Evolutionary conservation across 345 rosid species (phyloP).

Genomic region (Salix arbutifolia): DNA sequence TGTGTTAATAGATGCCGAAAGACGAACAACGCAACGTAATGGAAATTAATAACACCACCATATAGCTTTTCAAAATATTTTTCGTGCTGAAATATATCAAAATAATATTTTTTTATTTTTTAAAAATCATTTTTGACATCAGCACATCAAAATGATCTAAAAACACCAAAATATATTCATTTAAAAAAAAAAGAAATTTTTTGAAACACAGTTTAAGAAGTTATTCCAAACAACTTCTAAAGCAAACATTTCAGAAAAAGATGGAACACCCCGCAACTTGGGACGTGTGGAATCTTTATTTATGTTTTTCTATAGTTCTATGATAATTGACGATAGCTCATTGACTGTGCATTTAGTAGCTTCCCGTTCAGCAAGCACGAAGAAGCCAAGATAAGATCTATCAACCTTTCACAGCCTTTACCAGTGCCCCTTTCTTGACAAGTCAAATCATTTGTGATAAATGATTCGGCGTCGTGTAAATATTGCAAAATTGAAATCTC

Average conservation of each 20-base stretch:
- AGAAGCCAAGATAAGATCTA: constrained; percentile 4
- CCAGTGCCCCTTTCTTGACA: not conserved
- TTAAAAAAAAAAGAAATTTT: too few species aligned
- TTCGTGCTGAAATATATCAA: too few species aligned
- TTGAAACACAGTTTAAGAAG: too few species aligned
- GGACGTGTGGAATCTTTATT: not conserved
- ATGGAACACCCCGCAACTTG: not conserved
- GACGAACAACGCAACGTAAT: too few species aligned
- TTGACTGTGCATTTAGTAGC: constrained; percentile 14
- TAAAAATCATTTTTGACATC: too few species aligned
- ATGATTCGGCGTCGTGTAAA: not conserved
- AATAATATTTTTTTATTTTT: too few species aligned
- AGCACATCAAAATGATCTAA: too few species aligned
- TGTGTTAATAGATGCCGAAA: too few species aligned
- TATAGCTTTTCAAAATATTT: too few species aligned
- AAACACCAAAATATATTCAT: too few species aligned
- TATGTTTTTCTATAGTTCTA: not conserved
- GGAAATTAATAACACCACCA: too few species aligned
- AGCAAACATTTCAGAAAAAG: not conserved
- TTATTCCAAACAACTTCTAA: too few species aligned
- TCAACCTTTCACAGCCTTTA: not conserved
- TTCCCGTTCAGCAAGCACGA: constrained; percentile 43
- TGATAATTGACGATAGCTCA: not conserved
- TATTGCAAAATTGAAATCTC: not conserved
- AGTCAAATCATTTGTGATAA: not conserved